Conservation (phyloP, 805 yeast genomes). For the Kodamaea restingae region DNA sequence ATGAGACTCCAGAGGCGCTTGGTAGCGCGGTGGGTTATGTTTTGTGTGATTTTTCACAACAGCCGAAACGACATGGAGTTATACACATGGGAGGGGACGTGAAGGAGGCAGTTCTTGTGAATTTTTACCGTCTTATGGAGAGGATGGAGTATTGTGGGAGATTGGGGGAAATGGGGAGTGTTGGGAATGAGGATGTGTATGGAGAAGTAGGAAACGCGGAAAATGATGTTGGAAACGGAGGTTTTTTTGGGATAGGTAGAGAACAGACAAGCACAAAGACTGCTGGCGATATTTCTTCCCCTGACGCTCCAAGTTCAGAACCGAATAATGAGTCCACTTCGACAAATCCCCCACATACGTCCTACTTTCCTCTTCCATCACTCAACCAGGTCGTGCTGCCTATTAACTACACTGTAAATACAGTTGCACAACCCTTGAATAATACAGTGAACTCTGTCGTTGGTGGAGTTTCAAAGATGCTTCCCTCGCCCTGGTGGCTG, state of each 20-base stretch:
- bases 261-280: neutral
- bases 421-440: slow-evolving; percentile 10
- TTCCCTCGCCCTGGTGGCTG: slow-evolving; percentile 6
- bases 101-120: slow-evolving; percentile 14
- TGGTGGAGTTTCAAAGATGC: slow-evolving; percentile 6
- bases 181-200: neutral
- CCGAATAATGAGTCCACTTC: too few species aligned
- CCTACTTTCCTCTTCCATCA: neutral
- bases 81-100: slow-evolving; percentile 16
- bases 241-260: neutral
- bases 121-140: slow-evolving; percentile 31
- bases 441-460: slow-evolving; percentile 20
- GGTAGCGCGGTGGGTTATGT: slow-evolving; percentile 19
- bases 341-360: neutral
- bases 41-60: slow-evolving; percentile 20
- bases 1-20: neutral
- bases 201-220: neutral
- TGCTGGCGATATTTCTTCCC: neutral
- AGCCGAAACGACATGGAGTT: slow-evolving; percentile 32
- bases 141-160: slow-evolving; percentile 3
- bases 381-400: slow-evolving; percentile 35
- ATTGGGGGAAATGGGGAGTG: neutral
- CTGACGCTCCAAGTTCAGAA: neutral
- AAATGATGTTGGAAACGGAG: neutral
- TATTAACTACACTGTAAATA: slow-evolving; percentile 31